Conservation (phyloP, 495 filamentous ascomycete species). For the Cercophora scortea region DNA sequence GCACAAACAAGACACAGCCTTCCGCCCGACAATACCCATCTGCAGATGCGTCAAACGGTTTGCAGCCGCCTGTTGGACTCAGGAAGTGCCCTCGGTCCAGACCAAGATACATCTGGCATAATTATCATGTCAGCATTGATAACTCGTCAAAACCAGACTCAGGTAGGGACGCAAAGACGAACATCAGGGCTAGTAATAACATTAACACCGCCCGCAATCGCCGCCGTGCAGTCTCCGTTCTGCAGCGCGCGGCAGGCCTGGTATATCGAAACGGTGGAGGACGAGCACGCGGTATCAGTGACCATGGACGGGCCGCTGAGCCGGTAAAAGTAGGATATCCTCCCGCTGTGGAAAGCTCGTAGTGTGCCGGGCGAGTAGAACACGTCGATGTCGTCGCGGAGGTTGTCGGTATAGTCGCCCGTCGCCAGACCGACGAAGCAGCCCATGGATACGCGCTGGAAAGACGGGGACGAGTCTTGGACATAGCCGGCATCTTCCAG, state of each 20-base stretch:
- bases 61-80: conserved; percentile 15
- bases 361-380: conserved; percentile 74
- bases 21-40: conserved; percentile 46
- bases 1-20: conserved; percentile 21
- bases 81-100: conserved; percentile 29
- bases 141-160: neutral
- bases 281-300: conserved; percentile 37
- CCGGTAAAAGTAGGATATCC: conserved; percentile 36
- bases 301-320: conserved; percentile 30
- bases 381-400: conserved; percentile 68
- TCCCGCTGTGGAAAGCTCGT: conserved; percentile 55
- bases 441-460: conserved; percentile 65
- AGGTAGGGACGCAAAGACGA: conserved; percentile 32
- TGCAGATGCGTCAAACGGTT: conserved; percentile 14
- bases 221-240: conserved; percentile 60
- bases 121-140: neutral
- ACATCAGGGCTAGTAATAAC: conserved; percentile 60
- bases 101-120: conserved; percentile 34
- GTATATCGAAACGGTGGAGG: conserved; percentile 27
- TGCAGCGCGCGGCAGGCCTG: conserved; percentile 57
- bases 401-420: conserved; percentile 75
- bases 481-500: conserved; percentile 74
- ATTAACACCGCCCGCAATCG: conserved; percentile 55
- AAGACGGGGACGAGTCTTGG: conserved; percentile 63
- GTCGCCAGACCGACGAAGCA: conserved; percentile 75